Evolutionary conservation across 73 alveolate species (phyloP), one percentile per base, ranked within the genome.

Genomic region (Paramecium primaurelia): DNA sequence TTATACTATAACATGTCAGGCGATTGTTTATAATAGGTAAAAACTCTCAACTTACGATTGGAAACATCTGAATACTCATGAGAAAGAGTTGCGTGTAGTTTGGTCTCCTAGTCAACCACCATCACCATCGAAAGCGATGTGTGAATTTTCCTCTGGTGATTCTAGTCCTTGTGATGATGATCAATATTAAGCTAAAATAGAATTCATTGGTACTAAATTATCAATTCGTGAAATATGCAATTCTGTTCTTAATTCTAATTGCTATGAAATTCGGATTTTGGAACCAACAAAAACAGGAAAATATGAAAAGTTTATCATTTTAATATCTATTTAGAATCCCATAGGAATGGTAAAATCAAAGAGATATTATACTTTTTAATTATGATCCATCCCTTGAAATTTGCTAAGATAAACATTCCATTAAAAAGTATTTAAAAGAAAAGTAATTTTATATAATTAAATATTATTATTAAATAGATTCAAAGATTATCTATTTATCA

Each of bases 91-190:
- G 20, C 91, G 75, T 0, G 47, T 80, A 80, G 58, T 32, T 18
- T 80, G 91, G 91, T 80, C 91, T 45, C 91, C 91, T 2, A 47
- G 77, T 42, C 58, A 40, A 25, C 49, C 77, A 16, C 91, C 91
- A 6, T 80, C 91, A 32, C 91, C 71, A 44, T 80, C 91, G 37
- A 80, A 80, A 64, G 91, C 91, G 7, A 25, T 80, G 75, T 25
- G 58, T 22, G 91, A 80, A 22, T 80, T 80, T 80, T 80, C 91
- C n/a, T 80, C 91, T 80, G 91, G 91, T 25, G 91, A 80, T 80
- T 80, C 91, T 42, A 80, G 91, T 47, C 91, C 91, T 18, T 80
- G 91, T 44, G 75, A 80, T 47, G 91, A 80, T 80, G 91, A 80
- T 26, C 42, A 80, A 34, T 22, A 80, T 26, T 42, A 73, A 40